Evolutionary conservation across 2,329 filamentous ascomycete genomes (phyloP).

Genomic region (Nothophoma quercina): DNA sequence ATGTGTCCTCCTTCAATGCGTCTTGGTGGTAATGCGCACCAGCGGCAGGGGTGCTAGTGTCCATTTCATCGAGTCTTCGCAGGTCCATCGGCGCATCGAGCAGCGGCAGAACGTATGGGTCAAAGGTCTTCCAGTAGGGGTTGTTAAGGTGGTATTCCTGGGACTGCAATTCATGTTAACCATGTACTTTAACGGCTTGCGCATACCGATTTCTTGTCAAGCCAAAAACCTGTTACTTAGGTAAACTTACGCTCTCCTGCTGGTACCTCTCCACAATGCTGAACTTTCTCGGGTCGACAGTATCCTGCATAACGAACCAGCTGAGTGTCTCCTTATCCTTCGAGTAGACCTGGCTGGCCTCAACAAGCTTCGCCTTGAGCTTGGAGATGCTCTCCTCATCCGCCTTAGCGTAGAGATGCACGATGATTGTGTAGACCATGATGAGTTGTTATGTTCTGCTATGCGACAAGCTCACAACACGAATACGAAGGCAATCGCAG

Average conservation of each 20-base stretch:
- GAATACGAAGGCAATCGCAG: too few relatives aligned
- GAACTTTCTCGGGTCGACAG: constrained; percentile 72
- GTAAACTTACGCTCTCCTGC: constrained; percentile 64
- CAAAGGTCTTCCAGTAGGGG: constrained; percentile 79
- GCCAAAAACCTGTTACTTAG: neutral
- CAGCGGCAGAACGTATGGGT: constrained; percentile 74
- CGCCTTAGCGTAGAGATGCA: constrained; percentile 74
- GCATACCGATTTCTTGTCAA: neutral
- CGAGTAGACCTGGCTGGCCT: constrained; percentile 76
- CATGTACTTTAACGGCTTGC: neutral
- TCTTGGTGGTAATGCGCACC: constrained; percentile 34
- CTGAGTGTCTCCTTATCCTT: constrained; percentile 71
- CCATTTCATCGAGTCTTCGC: constrained; percentile 71
- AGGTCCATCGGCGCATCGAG: constrained; percentile 75
- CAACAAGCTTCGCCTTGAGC: constrained; percentile 74
- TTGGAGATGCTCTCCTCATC: constrained; percentile 69
- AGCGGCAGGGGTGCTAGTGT: constrained; percentile 60
- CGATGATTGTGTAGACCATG: constrained; percentile 75
- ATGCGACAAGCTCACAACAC: neutral
- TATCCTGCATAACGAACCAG: constrained; percentile 82
- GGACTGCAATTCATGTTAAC: constrained; percentile 27
- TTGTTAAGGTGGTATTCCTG: constrained; percentile 61
- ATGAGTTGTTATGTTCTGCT: neutral
- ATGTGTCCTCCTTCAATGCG: constrained; percentile 23
- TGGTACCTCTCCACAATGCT: constrained; percentile 78